Evolutionary conservation across 225 moss, liverwort and hornwort species (phyloP), one percentile per base, ranked within the genome.

Genomic region (Lunularia cruciata): DNA sequence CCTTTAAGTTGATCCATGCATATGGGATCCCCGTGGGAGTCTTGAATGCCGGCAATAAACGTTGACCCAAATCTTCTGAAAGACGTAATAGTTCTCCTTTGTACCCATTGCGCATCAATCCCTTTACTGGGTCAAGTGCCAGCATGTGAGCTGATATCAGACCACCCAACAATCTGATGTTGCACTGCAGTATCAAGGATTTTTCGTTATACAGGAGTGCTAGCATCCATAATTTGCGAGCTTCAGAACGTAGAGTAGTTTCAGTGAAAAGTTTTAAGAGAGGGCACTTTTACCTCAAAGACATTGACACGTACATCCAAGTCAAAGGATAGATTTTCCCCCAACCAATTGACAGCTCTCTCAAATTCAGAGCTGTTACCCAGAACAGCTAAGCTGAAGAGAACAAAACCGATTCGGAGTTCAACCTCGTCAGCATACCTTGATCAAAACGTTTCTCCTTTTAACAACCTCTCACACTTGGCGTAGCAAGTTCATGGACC

Each of bases 261-360:
- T 60, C 3, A 19, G 36, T 32, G 35, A 23, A 60, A 47, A 61
- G 15, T 16, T 16, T 25, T 48, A 25, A 37, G 22, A 72, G 32
- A n/a, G n/a, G n/a, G n/a, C n/a, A n/a, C n/a, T n/a, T 46, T 65
- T 63, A 80, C 79, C 75, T 81, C 81, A 63, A 81, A 81, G 18
- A 81, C 72, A 73, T 81, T 81, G n/a, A 81, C 81, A 10, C 81
- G 81, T 26, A 81, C 76, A 70, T 76, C 76, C 38, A 81, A 60
- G 42, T 72, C 72, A 63, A 81, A 81, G 3, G 72, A 72, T 18
- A 81, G 81, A 69, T 81, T 81, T 13, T 76, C 72, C 45, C 81
- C 76, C 26, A 81, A 33, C 81, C 81, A 81, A 63, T 38, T 68
- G 42, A 81, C 73, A 18, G 80, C 72, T 47, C 63, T 81, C 76